These are phyloP conservation scores for Aspergillus clavatus DNA, from an alignment of 2,329 filamentous ascomycete species.

Conservation along the genomic window DNA sequence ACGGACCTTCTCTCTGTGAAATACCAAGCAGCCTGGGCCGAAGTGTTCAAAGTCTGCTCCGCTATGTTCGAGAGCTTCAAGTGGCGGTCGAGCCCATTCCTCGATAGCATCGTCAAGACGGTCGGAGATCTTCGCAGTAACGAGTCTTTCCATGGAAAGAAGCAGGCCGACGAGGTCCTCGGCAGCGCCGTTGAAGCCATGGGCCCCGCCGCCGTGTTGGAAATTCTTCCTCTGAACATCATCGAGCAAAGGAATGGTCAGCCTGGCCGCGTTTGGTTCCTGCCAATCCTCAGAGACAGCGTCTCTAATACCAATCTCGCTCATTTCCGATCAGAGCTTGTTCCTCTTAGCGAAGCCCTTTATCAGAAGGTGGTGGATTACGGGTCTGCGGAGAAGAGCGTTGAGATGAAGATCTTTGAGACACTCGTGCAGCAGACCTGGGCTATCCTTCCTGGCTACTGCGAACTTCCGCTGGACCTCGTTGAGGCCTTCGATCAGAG, in stretches of 20 bases:
- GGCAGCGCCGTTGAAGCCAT: constrained; percentile 83
- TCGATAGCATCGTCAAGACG: constrained; percentile 68
- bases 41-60: constrained; percentile 83
- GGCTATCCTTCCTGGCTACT: constrained; percentile 91
- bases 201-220: constrained; percentile 79
- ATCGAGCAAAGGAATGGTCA: constrained; percentile 69
- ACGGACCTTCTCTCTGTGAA: constrained; percentile 78
- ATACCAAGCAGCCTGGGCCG: constrained; percentile 90
- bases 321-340: constrained; percentile 81
- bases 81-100: constrained; percentile 77
- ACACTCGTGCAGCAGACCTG: constrained; percentile 94
- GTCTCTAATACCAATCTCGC: constrained; percentile 81
- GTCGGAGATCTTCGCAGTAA: constrained; percentile 85
- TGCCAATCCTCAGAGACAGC: constrained; percentile 84
- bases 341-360: constrained; percentile 83
- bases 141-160: constrained; percentile 86
- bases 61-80: constrained; percentile 82
- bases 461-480: constrained; percentile 81
- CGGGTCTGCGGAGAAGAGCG: constrained; percentile 76
- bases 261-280: constrained; percentile 86
- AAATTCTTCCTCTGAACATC: constrained; percentile 81
- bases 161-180: constrained; percentile 86
- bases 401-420: constrained; percentile 97
- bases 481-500: constrained; percentile 71
- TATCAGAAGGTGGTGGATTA: constrained; percentile 85